Evolutionary conservation across 768 basidiomycete species (phyloP), one percentile per base, ranked within the genome.

Genomic region (Pholiota molesta): DNA sequence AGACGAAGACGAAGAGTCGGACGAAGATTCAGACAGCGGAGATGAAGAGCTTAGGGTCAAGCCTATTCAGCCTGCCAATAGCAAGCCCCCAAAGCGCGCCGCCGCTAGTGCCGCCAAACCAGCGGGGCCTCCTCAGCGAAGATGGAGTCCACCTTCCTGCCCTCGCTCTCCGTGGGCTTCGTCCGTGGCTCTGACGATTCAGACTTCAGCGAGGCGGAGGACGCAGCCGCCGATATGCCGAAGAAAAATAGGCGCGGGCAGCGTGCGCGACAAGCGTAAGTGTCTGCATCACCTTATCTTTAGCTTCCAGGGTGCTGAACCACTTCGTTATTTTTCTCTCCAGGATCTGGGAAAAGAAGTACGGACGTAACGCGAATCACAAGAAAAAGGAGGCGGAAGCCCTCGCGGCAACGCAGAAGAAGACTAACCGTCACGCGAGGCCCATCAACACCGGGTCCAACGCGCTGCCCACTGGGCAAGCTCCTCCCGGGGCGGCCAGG

Each of bases 321-420:
- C 5, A 3, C 21, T 49, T 0, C 13, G 23, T 37, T 17, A 26
- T 26, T 31, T 33, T 19, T 23, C 1, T 26, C 5, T 37, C 31
- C 68, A 98, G 96, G 2, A 97, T 99, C 66, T 98, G 97, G 96
- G 97, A 98, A 77, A 96, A 95, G 78, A 98, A 95, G 74, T 99
- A 87, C 68, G 97, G 97, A 52, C 84, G 81, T 62, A 86, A 88
- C 63, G 96, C 97, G 23, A 97, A 97, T 72, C 97, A 99, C 73
- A 83, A 96, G 76, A 90, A 91, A 75, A 90, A 86, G 66, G 81
- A 82, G 70, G 74, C 71, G 0, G 71, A 70, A 51, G 64, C 67
- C 23, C 49, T 40, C 11, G 63, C 66, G 23, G 65, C 64, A 28
- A 63, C 37, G 39, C 62, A 45, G 44, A 59, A 65, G 23, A 65